Evolutionary conservation across 1,284 basidiomycete species (phyloP).

Genomic region (Melampsora americana): DNA sequence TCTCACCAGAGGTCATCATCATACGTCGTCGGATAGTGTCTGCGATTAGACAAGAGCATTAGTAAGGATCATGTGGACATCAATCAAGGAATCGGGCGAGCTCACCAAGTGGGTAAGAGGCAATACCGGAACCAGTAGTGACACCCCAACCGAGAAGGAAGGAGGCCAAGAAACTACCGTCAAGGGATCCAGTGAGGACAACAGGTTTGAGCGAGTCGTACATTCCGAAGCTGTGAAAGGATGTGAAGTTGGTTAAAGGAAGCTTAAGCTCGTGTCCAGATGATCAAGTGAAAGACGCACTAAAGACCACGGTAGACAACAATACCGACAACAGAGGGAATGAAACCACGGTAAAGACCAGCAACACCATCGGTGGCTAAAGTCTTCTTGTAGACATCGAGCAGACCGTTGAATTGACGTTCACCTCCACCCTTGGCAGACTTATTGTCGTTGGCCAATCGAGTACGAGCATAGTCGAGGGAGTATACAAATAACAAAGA

Average conservation of each 20-base stretch:
- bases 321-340: slow-evolving; percentile 90
- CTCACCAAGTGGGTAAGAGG: slow-evolving; percentile 90
- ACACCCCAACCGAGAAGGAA: slow-evolving; percentile 69
- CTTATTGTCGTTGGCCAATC: slow-evolving; percentile 95
- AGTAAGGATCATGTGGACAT: slow-evolving; percentile 52
- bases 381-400: slow-evolving; percentile 92
- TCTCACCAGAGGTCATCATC: slow-evolving; percentile 66
- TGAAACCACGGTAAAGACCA: slow-evolving; percentile 84
- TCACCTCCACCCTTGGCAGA: slow-evolving; percentile 73
- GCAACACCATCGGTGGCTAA: slow-evolving; percentile 61
- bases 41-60: neutral
- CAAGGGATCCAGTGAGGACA: slow-evolving; percentile 77
- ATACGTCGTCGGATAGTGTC: slow-evolving; percentile 44
- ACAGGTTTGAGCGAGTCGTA: slow-evolving; percentile 66
- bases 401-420: slow-evolving; percentile 90
- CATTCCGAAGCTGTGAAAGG: slow-evolving; percentile 20
- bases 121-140: slow-evolving; percentile 89
- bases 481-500: slow-evolving; percentile 97
- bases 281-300: slow-evolving; percentile 54
- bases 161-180: slow-evolving; percentile 85
- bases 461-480: slow-evolving; percentile 93
- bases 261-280: slow-evolving; percentile 48
- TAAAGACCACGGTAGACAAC: slow-evolving; percentile 95
- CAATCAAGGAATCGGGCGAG: slow-evolving; percentile 62
- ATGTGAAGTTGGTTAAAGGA: neutral